Evolutionary conservation across 208 protist genomes (phyloP), one percentile per base, ranked within the genome.

Genomic region (Entamoeba dispar): DNA sequence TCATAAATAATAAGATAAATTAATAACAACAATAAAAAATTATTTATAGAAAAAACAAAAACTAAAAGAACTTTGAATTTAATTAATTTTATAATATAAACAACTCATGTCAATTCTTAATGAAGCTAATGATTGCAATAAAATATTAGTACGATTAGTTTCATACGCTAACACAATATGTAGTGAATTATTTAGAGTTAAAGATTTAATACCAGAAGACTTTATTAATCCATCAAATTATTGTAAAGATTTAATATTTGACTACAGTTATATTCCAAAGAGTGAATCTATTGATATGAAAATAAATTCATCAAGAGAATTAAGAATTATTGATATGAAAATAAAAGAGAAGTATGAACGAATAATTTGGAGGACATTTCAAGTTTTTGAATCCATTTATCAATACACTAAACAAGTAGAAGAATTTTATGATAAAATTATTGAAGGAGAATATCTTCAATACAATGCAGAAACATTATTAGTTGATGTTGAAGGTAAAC

Each of bases 341-440:
- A 96, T 98, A 69, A 94, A 95, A 6, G 94, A 96, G 49, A 97
- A 96, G 47, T 97, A 99, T 96, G 95, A 98, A 50, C 96, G 98
- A 55, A 95, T 99, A n/a, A 95, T 99, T 27, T 95, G 97, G 91
- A 96, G 97, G 50, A 99, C 99, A 94, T 99, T 98, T 95, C 92
- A 96, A 10, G 94, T 99, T 5, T 99, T 99, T 93, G 97, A 98
- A 92, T 96, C 96, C 93, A 97, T 99, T 5, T 98, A 97, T 91
- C 97, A 97, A 92, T 99, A 99, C 95, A 61, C 97, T 93, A 97
- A 97, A 91, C 95, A 96, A 47, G 97, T 98, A 50, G 50, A 93
- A 4, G 91, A 93, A n/a, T 97, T 96, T 86, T 91, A 98, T 43
- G 94, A 97, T 10, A 97, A 98, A 73, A 95, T 98, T 38, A 95